Evolutionary conservation across 164 flowering plant genomes (phyloP), one percentile per base, ranked within the genome.

Genomic region (Akebia trifoliata): DNA sequence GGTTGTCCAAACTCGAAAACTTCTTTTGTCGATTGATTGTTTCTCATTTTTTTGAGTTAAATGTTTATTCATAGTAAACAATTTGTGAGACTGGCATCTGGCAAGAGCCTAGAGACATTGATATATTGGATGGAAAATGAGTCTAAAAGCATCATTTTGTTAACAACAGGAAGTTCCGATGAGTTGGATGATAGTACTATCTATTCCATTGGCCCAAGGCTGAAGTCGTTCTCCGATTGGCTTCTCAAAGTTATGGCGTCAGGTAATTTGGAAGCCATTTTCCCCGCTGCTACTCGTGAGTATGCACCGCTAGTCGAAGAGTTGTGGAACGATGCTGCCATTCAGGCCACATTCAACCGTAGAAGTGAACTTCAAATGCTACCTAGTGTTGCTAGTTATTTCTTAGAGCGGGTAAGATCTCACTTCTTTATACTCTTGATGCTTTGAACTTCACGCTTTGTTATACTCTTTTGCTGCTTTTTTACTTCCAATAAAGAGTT

Each of bases 271-370:
- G 96, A 90, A 70, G 86, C 76, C 54, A 75, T 94, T 66, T 90
- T 94, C 58, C 97, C 95, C 30, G 97, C 96, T 65, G 90, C 97
- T 50, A 81, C 82, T 69, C 87, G 99, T 64, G 97, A 94, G 66
- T 94, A 94, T 73, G 97, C 96, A 26, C 99, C 96, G 26, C 48
- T 84, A 40, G 85, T 87, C 49, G 96, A 84, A 67, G 95, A 94
- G 63, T 64, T 94, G 60, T 90, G 96, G 96, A 86, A 76, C 48
- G 79, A 79, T 78, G 56, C 83, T 45, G 97, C 99, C 12, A 80
- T 90, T 63, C 82, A 83, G 62, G 86, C 89, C 40, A 84, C 99
- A 39, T 94, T 83, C 65, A 70, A 59, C 14, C 70, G 99, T 44
- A 87, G 83, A 80, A 66, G 64, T 68, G 99, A 94, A 65, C 57